A percentile compares a stretch with the other conserved stretches of the same genome.
Evolutionary conservation across 2,329 filamentous ascomycete genomes (phyloP).

Genomic region (Paradendryphiella salina): DNA sequence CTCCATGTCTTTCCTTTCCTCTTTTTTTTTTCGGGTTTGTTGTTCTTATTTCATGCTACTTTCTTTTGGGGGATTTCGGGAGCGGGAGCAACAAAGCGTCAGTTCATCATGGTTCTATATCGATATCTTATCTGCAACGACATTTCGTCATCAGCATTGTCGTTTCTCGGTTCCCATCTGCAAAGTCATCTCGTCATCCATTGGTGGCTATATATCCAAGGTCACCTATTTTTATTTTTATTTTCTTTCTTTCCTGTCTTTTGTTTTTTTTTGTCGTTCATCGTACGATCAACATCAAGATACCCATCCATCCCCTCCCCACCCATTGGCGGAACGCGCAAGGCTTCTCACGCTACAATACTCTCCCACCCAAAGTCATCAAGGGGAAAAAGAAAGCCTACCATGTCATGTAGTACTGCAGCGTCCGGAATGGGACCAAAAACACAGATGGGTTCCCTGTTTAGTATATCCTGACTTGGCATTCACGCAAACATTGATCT

Average conservation of each 20-base stretch:
- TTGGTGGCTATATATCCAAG: not conserved
- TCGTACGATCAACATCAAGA: conserved; percentile 21
- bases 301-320: conserved; percentile 16
- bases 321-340: conserved; percentile 34
- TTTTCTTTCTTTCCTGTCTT: not conserved
- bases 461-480: too few relatives aligned
- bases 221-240: not conserved
- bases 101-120: too few relatives aligned
- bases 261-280: not conserved
- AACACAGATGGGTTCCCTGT: conserved; percentile 23
- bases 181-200: too few relatives aligned
- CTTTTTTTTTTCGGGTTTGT: not conserved
- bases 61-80: not conserved
- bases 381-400: conserved; percentile 21
- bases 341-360: conserved; percentile 38
- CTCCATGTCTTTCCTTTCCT: not conserved
- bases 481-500: too few relatives aligned
- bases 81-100: too few relatives aligned
- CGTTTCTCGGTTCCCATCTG: too few relatives aligned
- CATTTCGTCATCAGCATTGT: too few relatives aligned
- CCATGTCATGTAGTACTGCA: conserved; percentile 24
- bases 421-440: conserved; percentile 39
- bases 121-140: not conserved
- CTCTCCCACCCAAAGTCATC: too few relatives aligned
- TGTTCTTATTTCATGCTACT: not conserved